phyloP scores from a whole-genome alignment of 495 filamentous ascomycete genomes.

The Xylaria telfairii region DNA sequence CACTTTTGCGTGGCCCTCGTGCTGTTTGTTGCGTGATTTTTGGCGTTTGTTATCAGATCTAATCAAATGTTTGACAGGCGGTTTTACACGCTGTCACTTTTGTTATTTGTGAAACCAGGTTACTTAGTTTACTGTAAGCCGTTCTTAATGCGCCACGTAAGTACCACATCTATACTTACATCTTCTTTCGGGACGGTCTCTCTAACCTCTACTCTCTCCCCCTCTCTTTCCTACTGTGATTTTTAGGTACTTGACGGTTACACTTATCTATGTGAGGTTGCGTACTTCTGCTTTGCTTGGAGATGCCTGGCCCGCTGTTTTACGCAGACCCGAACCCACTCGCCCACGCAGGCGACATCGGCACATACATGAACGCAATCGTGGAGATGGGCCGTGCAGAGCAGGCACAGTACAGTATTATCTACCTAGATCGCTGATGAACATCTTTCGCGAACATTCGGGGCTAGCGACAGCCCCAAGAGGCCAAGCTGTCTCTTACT shows the following conservation, averaged over 20 bases:
- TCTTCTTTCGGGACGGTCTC: neutral
- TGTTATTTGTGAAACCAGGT: neutral
- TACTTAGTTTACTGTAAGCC: neutral
- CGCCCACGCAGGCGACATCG: conserved; percentile 3
- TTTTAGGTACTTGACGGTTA: neutral
- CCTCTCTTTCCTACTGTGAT: neutral
- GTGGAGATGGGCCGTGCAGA: conserved; percentile 1
- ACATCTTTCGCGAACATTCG: neutral
- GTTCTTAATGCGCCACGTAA: neutral
- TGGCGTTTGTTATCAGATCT: conserved; percentile 24
- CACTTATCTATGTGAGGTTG: neutral
- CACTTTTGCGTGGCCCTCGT: neutral
- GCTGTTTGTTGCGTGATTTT: conserved; percentile 14
- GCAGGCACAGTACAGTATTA: neutral
- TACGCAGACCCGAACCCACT: neutral
- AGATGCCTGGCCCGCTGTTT: neutral
- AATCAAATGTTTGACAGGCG: neutral
- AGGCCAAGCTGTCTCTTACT: conserved; percentile 17
- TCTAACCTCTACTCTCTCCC: neutral
- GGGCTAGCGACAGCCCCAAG: conserved; percentile 11
- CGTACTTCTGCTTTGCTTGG: neutral
- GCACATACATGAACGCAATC: neutral
- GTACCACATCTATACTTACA: neutral
- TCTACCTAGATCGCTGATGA: conserved; percentile 4
- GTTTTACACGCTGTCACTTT: neutral